Conservation (phyloP, 495 filamentous ascomycete genomes). For the Hypoxylon rickii region DNA sequence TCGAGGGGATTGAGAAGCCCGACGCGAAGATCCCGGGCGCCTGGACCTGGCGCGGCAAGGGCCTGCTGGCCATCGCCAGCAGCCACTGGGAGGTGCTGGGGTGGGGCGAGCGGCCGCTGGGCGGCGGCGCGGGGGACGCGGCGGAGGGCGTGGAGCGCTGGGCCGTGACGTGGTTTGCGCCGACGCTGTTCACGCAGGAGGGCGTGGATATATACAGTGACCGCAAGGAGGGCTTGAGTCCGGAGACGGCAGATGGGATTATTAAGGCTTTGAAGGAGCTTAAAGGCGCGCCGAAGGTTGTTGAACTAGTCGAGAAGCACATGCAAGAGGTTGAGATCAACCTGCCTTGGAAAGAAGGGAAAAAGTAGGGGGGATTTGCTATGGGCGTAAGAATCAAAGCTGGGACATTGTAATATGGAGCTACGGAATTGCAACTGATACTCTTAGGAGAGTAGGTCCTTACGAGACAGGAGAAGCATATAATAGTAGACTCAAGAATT, state of each 20-base stretch:
- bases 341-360: conserved; percentile 49
- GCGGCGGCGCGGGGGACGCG: conserved; percentile 38
- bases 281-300: conserved; percentile 43
- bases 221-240: conserved; percentile 54
- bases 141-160: conserved; percentile 54
- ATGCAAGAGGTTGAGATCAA: conserved; percentile 52
- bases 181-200: conserved; percentile 73
- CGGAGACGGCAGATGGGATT: conserved; percentile 51
- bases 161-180: conserved; percentile 76
- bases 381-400: no score
- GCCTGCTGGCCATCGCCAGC: conserved; percentile 64
- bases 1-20: conserved; percentile 68
- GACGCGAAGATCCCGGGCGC: conserved; percentile 43
- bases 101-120: conserved; percentile 56
- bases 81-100: conserved; percentile 78
- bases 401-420: no score
- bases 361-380: conserved; percentile 1
- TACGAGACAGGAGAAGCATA: no score
- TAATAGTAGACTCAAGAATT: no score
- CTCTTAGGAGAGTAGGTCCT: no score
- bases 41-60: conserved; percentile 76
- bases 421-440: no score
- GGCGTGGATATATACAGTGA: conserved; percentile 75
- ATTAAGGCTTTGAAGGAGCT: conserved; percentile 49
- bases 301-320: conserved; percentile 45